A percentile compares a stretch with the other conserved stretches of the same genome.
Conservation (phyloP, 2,329 filamentous ascomycete species). For the Penicillium brasilianum region DNA sequence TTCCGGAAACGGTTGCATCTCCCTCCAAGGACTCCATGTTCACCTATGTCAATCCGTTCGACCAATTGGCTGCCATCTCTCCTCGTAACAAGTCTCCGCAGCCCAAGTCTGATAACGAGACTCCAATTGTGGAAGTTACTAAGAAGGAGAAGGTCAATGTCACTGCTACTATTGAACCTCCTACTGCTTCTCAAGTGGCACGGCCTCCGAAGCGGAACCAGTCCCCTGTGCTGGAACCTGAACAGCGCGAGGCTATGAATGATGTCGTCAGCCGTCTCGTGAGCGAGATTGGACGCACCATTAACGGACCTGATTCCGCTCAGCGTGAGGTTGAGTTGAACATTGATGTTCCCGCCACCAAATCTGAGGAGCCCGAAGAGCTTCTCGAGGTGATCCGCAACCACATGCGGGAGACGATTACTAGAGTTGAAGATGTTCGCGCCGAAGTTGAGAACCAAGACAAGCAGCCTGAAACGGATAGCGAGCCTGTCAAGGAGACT, state of each 20-base stretch:
- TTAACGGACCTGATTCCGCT: conserved; percentile 36
- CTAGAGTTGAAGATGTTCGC: conserved; percentile 53
- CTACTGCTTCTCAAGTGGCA: conserved; percentile 15
- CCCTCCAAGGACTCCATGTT: conserved; percentile 57
- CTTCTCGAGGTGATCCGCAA: conserved; percentile 40
- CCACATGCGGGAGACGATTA: conserved; percentile 47
- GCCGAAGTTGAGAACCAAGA: conserved; percentile 60
- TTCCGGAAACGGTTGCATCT: conserved; percentile 46
- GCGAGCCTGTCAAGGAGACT: conserved; percentile 56
- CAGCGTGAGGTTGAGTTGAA: conserved; percentile 55
- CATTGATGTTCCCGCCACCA: conserved; percentile 47
- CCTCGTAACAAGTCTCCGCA: conserved; percentile 64
- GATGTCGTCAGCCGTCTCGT: conserved; percentile 72
- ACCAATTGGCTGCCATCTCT: conserved; percentile 69
- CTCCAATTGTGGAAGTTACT: conserved; percentile 44
- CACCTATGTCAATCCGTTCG: conserved; percentile 75
- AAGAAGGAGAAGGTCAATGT: conserved; percentile 32
- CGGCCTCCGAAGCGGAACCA: conserved; percentile 26
- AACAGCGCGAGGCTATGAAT: conserved; percentile 69
- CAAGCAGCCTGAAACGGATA: conserved; percentile 35
- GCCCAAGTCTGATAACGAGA: conserved; percentile 46
- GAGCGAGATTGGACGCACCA: conserved; percentile 62
- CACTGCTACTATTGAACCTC: conserved; percentile 28
- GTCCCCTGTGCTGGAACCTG: conserved; percentile 36
- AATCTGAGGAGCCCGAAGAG: conserved; percentile 44